Evolutionary conservation across 148 eudicot species (phyloP).

Genomic region (Nyssa sinensis): DNA sequence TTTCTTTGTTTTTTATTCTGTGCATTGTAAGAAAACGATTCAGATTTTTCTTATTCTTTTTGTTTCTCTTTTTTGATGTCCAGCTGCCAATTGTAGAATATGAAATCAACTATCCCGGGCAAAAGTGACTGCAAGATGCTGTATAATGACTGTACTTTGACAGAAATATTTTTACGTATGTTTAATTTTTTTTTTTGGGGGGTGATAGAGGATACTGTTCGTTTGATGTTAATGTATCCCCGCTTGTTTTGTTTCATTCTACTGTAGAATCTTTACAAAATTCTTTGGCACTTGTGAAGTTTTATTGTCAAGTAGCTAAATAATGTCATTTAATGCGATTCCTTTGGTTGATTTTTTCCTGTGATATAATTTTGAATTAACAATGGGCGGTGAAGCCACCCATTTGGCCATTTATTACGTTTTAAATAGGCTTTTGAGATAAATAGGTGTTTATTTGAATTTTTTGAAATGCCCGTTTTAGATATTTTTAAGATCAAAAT

Average conservation of each 20-base stretch:
- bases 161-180: not conserved
- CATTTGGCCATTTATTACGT: too few species aligned
- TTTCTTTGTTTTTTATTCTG: not conserved
- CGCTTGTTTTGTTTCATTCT: not conserved
- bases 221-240: not conserved
- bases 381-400: too few species aligned
- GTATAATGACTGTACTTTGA: conserved; percentile 4
- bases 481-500: too few species aligned
- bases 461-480: too few species aligned
- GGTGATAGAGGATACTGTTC: not conserved
- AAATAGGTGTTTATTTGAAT: too few species aligned
- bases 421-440: too few species aligned
- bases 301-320: not conserved
- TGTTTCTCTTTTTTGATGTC: conserved; percentile 11
- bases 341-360: too few species aligned
- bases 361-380: too few species aligned
- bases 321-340: not conserved
- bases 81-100: conserved; percentile 89
- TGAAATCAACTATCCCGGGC: conserved; percentile 24
- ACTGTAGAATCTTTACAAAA: not conserved
- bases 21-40: not conserved
- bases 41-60: not conserved
- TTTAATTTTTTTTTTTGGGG: not conserved
- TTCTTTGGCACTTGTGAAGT: not conserved
- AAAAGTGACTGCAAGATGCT: not conserved